Evolutionary conservation across 805 yeast species (phyloP).

Genomic region (Tanozyma kutaoensis): DNA sequence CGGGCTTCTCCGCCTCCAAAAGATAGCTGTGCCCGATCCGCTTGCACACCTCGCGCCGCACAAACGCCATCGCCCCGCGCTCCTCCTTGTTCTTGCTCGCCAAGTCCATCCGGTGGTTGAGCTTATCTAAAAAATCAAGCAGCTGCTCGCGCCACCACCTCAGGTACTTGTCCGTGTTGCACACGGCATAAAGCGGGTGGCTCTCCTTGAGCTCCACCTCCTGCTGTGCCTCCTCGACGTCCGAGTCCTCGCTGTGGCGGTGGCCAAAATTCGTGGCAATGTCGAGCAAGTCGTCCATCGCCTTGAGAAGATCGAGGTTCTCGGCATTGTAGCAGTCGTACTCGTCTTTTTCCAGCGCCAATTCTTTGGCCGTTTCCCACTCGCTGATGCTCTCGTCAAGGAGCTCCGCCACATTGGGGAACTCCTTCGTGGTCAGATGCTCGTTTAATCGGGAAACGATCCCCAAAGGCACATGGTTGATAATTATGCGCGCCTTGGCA

Average conservation of each 20-base stretch:
- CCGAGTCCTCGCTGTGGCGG: slow-evolving; percentile 39
- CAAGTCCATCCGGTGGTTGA: no score
- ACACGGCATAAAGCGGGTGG: slow-evolving; percentile 44
- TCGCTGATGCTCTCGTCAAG: slow-evolving; percentile 33
- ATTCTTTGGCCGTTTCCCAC: slow-evolving; percentile 30
- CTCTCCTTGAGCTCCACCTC: slow-evolving; percentile 21
- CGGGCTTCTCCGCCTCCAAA: slow-evolving; percentile 52
- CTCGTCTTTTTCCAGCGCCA: slow-evolving; percentile 10
- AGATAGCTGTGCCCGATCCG: slow-evolving; percentile 51
- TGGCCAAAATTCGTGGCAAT: slow-evolving; percentile 55
- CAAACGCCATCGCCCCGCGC: slow-evolving; percentile 12
- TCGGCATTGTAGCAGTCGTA: slow-evolving; percentile 24
- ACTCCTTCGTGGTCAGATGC: slow-evolving; percentile 20
- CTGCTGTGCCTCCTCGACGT: slow-evolving; percentile 34
- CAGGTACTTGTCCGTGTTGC: slow-evolving; percentile 30
- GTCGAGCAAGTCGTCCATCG: slow-evolving; percentile 56
- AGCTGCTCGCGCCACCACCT: slow-evolving; percentile 44
- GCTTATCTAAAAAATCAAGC: slow-evolving; percentile 15
- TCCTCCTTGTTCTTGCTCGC: no score
- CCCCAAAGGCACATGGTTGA: slow-evolving; percentile 48
- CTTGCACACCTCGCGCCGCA: slow-evolving; percentile 20
- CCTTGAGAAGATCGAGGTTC: slow-evolving; percentile 38
- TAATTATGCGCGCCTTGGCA: slow-evolving; percentile 39
- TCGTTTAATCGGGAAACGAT: slow-evolving; percentile 36
- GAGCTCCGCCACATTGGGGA: slow-evolving; percentile 19